Evolutionary conservation across 495 filamentous ascomycete species (phyloP), one percentile per base, ranked within the genome.

Genomic region (Lasiosphaeria ovina): DNA sequence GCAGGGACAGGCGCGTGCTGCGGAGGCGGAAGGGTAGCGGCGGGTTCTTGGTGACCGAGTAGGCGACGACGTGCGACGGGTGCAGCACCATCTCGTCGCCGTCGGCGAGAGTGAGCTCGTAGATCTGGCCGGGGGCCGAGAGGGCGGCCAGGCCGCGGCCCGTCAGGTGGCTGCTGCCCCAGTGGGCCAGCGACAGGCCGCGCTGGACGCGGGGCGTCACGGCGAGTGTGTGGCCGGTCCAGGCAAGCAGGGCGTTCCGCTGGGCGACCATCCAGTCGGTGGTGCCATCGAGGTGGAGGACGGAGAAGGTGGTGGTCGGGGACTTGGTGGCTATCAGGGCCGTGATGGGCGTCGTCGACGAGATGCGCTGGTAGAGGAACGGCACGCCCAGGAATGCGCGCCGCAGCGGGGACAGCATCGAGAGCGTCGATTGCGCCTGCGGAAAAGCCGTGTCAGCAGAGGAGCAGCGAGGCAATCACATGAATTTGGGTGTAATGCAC

Each of bases 251-350:
- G 8, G 90, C 91, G 60, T 88, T 85, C 54, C 90, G 80, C 71
- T 96, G 93, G 10, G 89, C 81, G 34, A 98, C 76, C 80, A 93
- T 92, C 94, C 95, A 98, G 77, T 98, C 94, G 59, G 89, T 83
- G n/a, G 91, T 90, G 35, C 94, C 94, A 79, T 98, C 90, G 40
- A 98, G 84, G 66, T 93, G 85, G 16, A 98, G 79, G 16, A 96
- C 85, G 17, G 86, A 85, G 66, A 98, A 92, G 8, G 92, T 93
- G 0, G 92, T 91, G 51, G 84, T 81, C 6, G 89, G 85, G 3
- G 91, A 89, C 71, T 91, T 94, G 35, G 93, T 90, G 31, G 90
- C 89, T 56, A 98, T 87, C 59, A 98, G 77, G 36, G 90, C 90
- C 6, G 87, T 93, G 61, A 97, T 84, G 3, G 93, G 92, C 48